Evolutionary conservation across 225 moss, liverwort and hornwort species (phyloP).

Genomic region (Takakia lepidozioides): DNA sequence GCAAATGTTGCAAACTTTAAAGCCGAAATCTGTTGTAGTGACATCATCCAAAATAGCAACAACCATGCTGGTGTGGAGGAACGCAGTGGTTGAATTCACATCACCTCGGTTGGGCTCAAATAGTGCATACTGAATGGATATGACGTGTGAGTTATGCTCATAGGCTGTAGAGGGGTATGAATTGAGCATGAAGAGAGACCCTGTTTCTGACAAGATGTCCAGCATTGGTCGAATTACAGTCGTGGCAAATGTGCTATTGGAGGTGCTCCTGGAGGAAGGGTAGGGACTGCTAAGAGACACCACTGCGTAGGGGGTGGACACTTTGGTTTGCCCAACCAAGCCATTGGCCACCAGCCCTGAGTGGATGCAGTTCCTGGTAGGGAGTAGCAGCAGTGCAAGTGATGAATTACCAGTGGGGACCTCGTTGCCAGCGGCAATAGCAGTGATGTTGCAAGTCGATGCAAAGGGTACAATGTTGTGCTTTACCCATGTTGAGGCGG

Average conservation of each 20-base stretch:
- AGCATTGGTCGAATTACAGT: slow-evolving; percentile 5
- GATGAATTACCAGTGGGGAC: not conserved
- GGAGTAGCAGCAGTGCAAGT: slow-evolving; percentile 13
- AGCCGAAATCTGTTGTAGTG: too few species aligned
- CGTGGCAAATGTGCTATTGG: not conserved
- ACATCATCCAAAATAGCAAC: slow-evolving; percentile 10
- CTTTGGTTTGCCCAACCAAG: slow-evolving; percentile 9
- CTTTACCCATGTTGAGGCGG: slow-evolving; percentile 11
- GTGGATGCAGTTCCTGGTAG: slow-evolving; percentile 28
- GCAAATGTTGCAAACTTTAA: too few species aligned
- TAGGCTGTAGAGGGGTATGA: slow-evolving; percentile 4
- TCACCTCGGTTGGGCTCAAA: slow-evolving; percentile 1
- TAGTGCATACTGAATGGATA: slow-evolving; percentile 7
- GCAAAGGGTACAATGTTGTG: slow-evolving; percentile 2
- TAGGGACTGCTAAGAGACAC: slow-evolving; percentile 3
- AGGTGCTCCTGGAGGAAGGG: slow-evolving; percentile 14
- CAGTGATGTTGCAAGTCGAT: slow-evolving; percentile 7
- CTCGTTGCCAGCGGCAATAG: slow-evolving; percentile 15
- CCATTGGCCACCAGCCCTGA: slow-evolving; percentile 9
- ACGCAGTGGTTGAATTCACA: slow-evolving; percentile 3
- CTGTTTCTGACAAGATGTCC: slow-evolving; percentile 3
- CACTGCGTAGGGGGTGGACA: slow-evolving; percentile 7
- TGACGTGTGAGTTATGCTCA: not conserved
- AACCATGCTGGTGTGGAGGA: not conserved
- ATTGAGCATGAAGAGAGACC: slow-evolving; percentile 12